These are phyloP conservation scores for Morella rubra DNA, from an alignment of 306 rosid species.

Conservation along the genomic window DNA sequence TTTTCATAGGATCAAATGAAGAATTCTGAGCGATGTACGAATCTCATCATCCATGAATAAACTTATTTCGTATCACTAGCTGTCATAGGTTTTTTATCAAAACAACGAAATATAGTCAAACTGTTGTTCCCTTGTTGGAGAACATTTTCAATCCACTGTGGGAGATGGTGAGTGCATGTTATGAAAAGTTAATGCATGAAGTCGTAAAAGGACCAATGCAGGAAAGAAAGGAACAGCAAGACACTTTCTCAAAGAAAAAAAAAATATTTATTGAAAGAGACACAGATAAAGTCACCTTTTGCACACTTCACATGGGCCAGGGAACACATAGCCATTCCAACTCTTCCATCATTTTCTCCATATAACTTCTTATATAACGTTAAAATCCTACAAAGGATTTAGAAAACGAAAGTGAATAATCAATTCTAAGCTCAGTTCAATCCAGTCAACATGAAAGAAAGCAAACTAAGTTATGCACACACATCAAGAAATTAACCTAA, in stretches of 20 bases:
- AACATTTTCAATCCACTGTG: neutral
- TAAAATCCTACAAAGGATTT: constrained; percentile 49
- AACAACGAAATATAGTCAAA: neutral
- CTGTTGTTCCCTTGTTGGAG: neutral
- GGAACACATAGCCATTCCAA: constrained; percentile 85
- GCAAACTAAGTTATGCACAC: too few relatives aligned
- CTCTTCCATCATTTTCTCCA: constrained; percentile 83
- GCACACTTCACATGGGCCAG: constrained; percentile 83
- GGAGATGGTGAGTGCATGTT: neutral
- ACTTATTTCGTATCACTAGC: neutral
- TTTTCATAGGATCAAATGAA: neutral
- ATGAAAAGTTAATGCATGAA: neutral
- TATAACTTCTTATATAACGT: constrained; percentile 55
- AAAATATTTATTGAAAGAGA: constrained; percentile 13
- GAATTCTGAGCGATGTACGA: neutral
- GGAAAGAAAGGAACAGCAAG: constrained; percentile 11
- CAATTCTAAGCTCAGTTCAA: neutral
- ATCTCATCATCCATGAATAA: neutral
- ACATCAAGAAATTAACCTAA: too few relatives aligned
- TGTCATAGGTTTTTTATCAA: neutral
- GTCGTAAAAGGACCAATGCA: neutral
- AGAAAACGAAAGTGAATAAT: constrained; percentile 26
- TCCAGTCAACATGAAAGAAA: constrained; percentile 10
- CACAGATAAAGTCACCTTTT: constrained; percentile 52
- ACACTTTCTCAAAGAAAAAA: neutral